phyloP scores from a whole-genome alignment of 805 yeast species.

The Yarrowia sp. region DNA sequence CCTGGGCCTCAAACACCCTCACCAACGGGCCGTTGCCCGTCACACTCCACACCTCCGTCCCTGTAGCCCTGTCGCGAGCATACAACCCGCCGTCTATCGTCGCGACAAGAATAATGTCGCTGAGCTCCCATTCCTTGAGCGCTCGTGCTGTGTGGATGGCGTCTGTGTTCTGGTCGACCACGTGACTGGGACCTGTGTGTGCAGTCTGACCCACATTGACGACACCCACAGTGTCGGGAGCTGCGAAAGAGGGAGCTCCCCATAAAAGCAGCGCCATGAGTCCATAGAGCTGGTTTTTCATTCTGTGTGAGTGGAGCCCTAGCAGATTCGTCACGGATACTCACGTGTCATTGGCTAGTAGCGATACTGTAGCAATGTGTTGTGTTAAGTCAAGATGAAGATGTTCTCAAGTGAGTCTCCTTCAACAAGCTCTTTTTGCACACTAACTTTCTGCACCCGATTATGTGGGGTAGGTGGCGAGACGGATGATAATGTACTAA shows the following conservation, averaged over 20 bases:
- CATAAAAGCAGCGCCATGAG: neutral
- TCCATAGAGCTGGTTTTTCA: conserved; percentile 19
- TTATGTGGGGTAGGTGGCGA: neutral
- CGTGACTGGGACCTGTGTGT: neutral
- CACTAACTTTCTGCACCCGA: neutral
- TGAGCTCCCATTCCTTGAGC: conserved; percentile 49
- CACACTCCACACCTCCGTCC: conserved; percentile 73
- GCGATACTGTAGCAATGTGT: neutral
- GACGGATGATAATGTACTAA: too few species aligned
- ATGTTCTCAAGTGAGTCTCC: neutral
- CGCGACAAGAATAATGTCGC: conserved; percentile 64
- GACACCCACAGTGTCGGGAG: neutral
- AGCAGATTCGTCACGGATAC: neutral
- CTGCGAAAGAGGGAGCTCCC: neutral
- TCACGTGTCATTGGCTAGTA: conserved; percentile 5
- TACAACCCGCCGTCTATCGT: conserved; percentile 87
- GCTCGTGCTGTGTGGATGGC: conserved; percentile 27
- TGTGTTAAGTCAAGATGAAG: neutral
- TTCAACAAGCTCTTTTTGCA: neutral
- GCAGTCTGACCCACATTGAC: neutral
- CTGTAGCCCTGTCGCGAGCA: conserved; percentile 73
- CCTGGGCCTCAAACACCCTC: conserved; percentile 34
- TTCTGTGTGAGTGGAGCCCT: neutral
- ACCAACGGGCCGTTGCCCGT: conserved; percentile 65
- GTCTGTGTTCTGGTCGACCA: conserved; percentile 5